Evolutionary conservation across 345 rosid species (phyloP), one percentile per base, ranked within the genome.

Genomic region (Dovyalis caffra): DNA sequence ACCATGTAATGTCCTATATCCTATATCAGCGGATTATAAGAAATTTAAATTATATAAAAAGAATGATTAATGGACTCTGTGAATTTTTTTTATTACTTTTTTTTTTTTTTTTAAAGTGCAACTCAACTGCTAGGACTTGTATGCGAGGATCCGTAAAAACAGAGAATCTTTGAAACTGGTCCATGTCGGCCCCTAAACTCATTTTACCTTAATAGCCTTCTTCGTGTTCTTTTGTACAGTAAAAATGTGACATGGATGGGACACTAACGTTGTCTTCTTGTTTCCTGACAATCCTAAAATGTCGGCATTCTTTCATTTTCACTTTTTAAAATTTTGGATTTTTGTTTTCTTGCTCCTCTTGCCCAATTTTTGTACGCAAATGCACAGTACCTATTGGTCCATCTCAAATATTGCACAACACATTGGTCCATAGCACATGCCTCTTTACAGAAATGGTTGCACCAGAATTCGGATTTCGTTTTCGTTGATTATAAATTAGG

Each of bases 241-340:
- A n/a, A 31, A 1, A 58, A 47, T 6, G 70, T 37, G 70, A 51
- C 69, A 49, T 1, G 29, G 2, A 40, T 63, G 64, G 70, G 74
- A 51, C 79, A 64, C 29, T 20, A 0, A 2, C 8, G 15, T 3
- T 70, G 79, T 76, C 75, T 29, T 70, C 74, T 70, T 0, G 47
- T 76, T 49, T 51, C 31, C 66, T 16, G 65, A 70, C 75, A 76
- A 20, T 37, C 74, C 68, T 32, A 33, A 76, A 68, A 62, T 7
- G 45, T 31, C 69, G 74, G 69, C 47, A 69, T 64, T 69, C n/a
- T 76, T 61, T 70, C 23, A 63, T 12, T 34, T 76, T 64, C 47
- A 16, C 6, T 20, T 2, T 26, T 8, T 66, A 6, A 28, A 25
- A 3, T 18, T 3, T 7, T 60, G 18, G 8, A 47, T 49, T 4